Evolutionary conservation across 2,329 filamentous ascomycete genomes (phyloP).

Genomic region (Thyridium curvatum): DNA sequence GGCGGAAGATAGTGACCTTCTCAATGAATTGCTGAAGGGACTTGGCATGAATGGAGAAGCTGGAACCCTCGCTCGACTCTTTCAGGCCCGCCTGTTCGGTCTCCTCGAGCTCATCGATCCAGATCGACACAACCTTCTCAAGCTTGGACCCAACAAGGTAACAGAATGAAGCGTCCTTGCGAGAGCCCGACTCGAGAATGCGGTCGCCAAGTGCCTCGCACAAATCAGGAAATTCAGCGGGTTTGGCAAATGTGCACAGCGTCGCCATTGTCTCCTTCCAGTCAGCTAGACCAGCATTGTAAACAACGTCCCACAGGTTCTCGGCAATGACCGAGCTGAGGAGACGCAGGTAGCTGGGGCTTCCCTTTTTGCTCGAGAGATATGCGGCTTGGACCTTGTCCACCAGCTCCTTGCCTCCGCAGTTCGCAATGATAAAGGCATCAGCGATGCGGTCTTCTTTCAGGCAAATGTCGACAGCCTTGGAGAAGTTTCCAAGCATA

Average conservation of each 20-base stretch:
- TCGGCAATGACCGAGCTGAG: conserved; percentile 89
- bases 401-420: conserved; percentile 85
- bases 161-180: conserved; percentile 94
- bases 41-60: conserved; percentile 85
- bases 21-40: conserved; percentile 92
- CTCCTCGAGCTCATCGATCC: conserved; percentile 85
- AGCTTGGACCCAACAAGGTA: conserved; percentile 93
- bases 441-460: conserved; percentile 88
- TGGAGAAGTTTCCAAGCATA: conserved; percentile 85
- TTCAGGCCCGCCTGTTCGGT: conserved; percentile 70
- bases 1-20: conserved; percentile 94
- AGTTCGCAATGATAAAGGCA: conserved; percentile 97
- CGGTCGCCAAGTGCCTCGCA: conserved; percentile 93
- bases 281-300: conserved; percentile 85
- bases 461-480: conserved; percentile 82
- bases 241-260: conserved; percentile 89
- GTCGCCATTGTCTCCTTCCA: conserved; percentile 98
- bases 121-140: conserved; percentile 93
- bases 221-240: conserved; percentile 85
- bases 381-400: conserved; percentile 93
- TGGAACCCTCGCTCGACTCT: conserved; percentile 64
- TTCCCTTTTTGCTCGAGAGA: conserved; percentile 72
- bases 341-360: conserved; percentile 86
- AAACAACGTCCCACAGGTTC: conserved; percentile 96
- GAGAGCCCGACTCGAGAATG: conserved; percentile 67